phyloP scores from a whole-genome alignment of 2,329 filamentous ascomycete genomes.

The Pseudogymnoascus sp. region DNA sequence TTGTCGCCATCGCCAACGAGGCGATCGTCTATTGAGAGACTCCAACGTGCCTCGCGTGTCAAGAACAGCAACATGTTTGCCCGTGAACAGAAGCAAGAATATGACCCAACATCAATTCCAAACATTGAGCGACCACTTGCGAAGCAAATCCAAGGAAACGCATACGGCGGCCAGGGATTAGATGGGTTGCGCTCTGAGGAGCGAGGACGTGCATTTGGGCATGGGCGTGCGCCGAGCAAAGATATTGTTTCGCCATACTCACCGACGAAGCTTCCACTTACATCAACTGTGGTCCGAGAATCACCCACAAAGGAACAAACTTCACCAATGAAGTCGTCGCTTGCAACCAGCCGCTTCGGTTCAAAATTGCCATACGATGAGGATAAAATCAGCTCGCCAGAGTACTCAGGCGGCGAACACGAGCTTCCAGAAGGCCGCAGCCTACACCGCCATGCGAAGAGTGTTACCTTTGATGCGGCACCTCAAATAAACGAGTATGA shows the following conservation, averaged over 20 bases:
- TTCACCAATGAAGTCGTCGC: slow-evolving; percentile 84
- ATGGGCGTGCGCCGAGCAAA: slow-evolving; percentile 50
- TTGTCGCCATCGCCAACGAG: slow-evolving; percentile 63
- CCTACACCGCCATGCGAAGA: slow-evolving; percentile 82
- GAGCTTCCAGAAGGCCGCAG: slow-evolving; percentile 56
- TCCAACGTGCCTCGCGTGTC: slow-evolving; percentile 89
- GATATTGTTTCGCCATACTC: slow-evolving; percentile 50
- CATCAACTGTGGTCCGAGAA: slow-evolving; percentile 20
- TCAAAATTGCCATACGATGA: slow-evolving; percentile 55
- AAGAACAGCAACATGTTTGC: slow-evolving; percentile 98
- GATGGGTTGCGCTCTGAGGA: slow-evolving; percentile 45
- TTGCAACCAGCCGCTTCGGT: slow-evolving; percentile 61
- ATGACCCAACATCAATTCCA: slow-evolving; percentile 72
- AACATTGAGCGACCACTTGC: slow-evolving; percentile 76
- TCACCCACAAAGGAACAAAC: slow-evolving; percentile 61
- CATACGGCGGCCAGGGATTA: slow-evolving; percentile 52
- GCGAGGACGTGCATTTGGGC: slow-evolving; percentile 33
- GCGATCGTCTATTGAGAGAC: slow-evolving; percentile 86
- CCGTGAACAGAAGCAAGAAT: slow-evolving; percentile 84
- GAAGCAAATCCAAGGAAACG: slow-evolving; percentile 63
- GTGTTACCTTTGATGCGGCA: slow-evolving; percentile 90
- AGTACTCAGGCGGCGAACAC: slow-evolving; percentile 51
- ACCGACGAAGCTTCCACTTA: slow-evolving; percentile 33
- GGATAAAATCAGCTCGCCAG: slow-evolving; percentile 59
- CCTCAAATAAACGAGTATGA: slow-evolving; percentile 97